Conservation (phyloP, 805 yeast species). For the Candida succiphila region DNA sequence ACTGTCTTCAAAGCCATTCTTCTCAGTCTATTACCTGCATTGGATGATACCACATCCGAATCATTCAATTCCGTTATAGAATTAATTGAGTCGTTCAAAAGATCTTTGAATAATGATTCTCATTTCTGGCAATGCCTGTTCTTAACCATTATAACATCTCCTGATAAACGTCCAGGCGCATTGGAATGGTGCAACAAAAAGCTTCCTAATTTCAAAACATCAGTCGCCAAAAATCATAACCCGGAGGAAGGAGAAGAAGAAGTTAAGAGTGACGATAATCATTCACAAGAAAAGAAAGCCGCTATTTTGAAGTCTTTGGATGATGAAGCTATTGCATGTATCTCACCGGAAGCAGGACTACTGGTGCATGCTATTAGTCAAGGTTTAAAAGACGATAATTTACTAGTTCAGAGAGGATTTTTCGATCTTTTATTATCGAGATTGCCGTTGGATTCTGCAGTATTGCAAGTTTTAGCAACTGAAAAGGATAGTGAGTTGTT, state of each 20-base stretch:
- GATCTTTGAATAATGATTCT: slow-evolving; percentile 49
- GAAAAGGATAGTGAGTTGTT: slow-evolving; percentile 47
- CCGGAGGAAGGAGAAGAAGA: slow-evolving; percentile 4
- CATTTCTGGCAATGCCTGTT: slow-evolving; percentile 85
- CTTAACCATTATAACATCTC: slow-evolving; percentile 62
- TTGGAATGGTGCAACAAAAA: slow-evolving; percentile 61
- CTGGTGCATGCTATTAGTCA: slow-evolving; percentile 63
- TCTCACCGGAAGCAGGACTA: slow-evolving; percentile 73
- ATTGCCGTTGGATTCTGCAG: slow-evolving; percentile 53
- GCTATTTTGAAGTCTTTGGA: slow-evolving; percentile 13
- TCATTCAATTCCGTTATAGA: slow-evolving; percentile 52
- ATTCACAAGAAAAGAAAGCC: slow-evolving; percentile 8
- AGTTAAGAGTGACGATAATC: neutral
- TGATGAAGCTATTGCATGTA: slow-evolving; percentile 44
- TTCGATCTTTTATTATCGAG: slow-evolving; percentile 68
- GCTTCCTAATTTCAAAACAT: slow-evolving; percentile 45
- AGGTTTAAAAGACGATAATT: slow-evolving; percentile 55
- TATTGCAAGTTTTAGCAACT: slow-evolving; percentile 37
- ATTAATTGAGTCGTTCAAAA: slow-evolving; percentile 51
- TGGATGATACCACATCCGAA: slow-evolving; percentile 90
- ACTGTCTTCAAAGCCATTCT: slow-evolving; percentile 59
- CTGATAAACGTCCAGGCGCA: slow-evolving; percentile 79
- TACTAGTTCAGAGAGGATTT: slow-evolving; percentile 80
- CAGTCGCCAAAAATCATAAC: slow-evolving; percentile 3
- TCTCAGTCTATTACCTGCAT: slow-evolving; percentile 70